These are phyloP conservation scores for Calonectria pteridis DNA, from an alignment of 2,329 filamentous ascomycete genomes.

Conservation along the genomic window DNA sequence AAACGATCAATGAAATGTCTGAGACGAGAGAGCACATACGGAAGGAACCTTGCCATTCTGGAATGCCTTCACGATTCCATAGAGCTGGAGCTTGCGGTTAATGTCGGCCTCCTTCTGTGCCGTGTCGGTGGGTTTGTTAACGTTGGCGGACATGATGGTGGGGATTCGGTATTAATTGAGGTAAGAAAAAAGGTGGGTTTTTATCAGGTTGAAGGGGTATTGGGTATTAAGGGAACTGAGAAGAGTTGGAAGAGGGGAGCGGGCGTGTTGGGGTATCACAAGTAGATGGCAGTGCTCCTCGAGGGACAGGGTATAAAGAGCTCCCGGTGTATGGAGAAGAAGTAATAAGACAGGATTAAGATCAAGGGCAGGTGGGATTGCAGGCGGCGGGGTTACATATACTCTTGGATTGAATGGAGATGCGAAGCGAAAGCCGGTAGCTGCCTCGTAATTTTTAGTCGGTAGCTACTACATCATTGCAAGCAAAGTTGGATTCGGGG, in stretches of 20 bases:
- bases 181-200: conserved; percentile 14
- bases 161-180: conserved; percentile 33
- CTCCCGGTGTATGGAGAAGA: conserved; percentile 25
- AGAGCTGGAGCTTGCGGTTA: conserved; percentile 94
- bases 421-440: background rate
- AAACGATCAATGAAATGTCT: background rate
- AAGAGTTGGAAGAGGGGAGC: conserved; percentile 11
- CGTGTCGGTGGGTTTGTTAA: conserved; percentile 80
- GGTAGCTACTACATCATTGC: background rate
- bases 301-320: conserved; percentile 32
- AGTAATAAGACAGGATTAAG: conserved; percentile 18
- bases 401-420: conserved; percentile 11
- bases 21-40: conserved; percentile 62
- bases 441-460: background rate
- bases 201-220: background rate
- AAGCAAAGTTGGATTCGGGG: conserved; percentile 28
- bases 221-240: conserved; percentile 16
- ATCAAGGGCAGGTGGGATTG: background rate
- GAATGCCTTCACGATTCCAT: conserved; percentile 90
- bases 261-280: conserved; percentile 47
- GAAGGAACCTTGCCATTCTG: conserved; percentile 91
- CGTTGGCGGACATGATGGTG: conserved; percentile 56
- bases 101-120: conserved; percentile 87
- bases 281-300: conserved; percentile 37
- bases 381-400: conserved; percentile 43